These are phyloP conservation scores for Diaporthe amygdali DNA, from an alignment of 2,329 filamentous ascomycete species.

Conservation along the genomic window DNA sequence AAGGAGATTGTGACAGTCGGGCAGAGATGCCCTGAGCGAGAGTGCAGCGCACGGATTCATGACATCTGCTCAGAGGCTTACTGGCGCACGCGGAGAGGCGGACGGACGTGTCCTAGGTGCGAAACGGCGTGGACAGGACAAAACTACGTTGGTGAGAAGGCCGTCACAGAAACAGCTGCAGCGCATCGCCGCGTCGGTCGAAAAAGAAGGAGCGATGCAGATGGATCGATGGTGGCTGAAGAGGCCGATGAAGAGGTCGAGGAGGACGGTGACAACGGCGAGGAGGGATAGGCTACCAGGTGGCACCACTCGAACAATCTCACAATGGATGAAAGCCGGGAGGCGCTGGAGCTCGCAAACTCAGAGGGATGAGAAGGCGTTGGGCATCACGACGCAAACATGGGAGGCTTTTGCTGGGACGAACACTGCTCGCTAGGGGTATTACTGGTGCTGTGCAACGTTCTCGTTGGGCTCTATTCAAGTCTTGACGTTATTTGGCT, in stretches of 20 bases:
- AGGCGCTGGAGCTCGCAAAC: background rate
- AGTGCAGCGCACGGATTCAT: slow-evolving; percentile 76
- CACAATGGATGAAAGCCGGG: background rate
- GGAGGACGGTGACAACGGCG: slow-evolving; percentile 32
- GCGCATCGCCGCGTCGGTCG: slow-evolving; percentile 50
- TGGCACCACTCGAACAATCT: background rate
- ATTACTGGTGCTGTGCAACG: background rate
- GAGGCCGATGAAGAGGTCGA: slow-evolving; percentile 34
- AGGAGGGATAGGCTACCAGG: slow-evolving; percentile 6
- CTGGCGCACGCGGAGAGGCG: slow-evolving; percentile 63
- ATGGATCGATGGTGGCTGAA: slow-evolving; percentile 39
- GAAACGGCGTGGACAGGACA: slow-evolving; percentile 53
- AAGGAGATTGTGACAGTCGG: slow-evolving; percentile 88
- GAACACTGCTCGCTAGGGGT: background rate
- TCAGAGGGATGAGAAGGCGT: background rate
- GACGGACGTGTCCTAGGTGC: slow-evolving; percentile 69
- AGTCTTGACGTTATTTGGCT: background rate
- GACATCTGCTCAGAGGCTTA: slow-evolving; percentile 76
- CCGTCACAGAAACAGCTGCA: slow-evolving; percentile 58
- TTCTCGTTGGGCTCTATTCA: background rate
- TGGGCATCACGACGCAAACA: background rate
- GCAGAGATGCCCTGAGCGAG: slow-evolving; percentile 72
- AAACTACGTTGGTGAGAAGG: slow-evolving; percentile 60
- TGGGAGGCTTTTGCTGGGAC: background rate
- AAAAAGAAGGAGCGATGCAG: slow-evolving; percentile 40